These are phyloP conservation scores for Candida sp. DNA, from an alignment of 1,139 yeast species.

Conservation along the genomic window DNA sequence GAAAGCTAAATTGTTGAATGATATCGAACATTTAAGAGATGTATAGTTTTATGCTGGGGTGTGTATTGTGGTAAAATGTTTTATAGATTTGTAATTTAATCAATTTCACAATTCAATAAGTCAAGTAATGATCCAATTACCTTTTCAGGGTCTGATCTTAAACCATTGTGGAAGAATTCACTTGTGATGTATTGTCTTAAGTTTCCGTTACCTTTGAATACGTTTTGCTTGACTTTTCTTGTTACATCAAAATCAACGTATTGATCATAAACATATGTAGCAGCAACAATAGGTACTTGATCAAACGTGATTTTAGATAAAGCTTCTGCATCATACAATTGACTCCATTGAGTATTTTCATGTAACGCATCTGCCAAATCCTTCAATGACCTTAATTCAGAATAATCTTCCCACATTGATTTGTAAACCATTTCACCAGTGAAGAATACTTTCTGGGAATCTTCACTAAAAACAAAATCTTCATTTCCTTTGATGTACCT, in stretches of 20 bases:
- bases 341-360: conserved; percentile 34
- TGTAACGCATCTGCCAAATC: conserved; percentile 43
- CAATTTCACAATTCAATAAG: conserved; percentile 42
- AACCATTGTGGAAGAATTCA: conserved; percentile 53
- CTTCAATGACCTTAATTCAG: conserved; percentile 38
- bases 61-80: neutral
- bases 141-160: conserved; percentile 37
- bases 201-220: conserved; percentile 29
- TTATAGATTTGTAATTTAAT: conserved; percentile 17
- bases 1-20: conserved; percentile 10
- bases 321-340: conserved; percentile 33
- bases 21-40: conserved; percentile 10
- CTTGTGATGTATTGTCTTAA: conserved; percentile 43
- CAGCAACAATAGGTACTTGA: conserved; percentile 49
- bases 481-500: conserved; percentile 24
- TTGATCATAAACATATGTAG: conserved; percentile 48
- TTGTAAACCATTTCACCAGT: conserved; percentile 59
- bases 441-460: conserved; percentile 29
- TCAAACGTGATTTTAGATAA: conserved; percentile 26
- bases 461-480: conserved; percentile 18
- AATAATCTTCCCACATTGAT: conserved; percentile 48
- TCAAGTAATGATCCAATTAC: conserved; percentile 39
- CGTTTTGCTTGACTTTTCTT: conserved; percentile 26
- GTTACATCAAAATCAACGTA: conserved; percentile 50
- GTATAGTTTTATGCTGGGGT: neutral